These are phyloP conservation scores for Globisporangium yorkense DNA, from an alignment of 352 stramenopile genomes.

Conservation along the genomic window DNA sequence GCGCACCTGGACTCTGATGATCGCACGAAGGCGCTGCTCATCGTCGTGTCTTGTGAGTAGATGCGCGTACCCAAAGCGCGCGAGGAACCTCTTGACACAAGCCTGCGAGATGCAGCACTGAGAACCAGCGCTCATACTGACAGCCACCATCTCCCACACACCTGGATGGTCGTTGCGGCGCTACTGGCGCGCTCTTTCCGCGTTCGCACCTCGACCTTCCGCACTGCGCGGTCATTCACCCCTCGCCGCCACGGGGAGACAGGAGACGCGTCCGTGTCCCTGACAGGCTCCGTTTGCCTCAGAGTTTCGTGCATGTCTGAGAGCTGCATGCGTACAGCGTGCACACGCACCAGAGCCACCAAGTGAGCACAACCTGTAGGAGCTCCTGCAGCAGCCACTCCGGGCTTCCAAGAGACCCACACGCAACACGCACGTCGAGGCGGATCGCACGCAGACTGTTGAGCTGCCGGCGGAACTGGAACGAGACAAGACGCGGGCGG, in stretches of 20 bases:
- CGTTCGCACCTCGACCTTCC: constrained; percentile 35
- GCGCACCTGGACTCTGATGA: constrained; percentile 46
- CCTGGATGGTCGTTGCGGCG: constrained; percentile 44
- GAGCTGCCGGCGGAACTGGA: constrained; percentile 32
- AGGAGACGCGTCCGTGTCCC: not conserved
- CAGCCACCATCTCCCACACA: constrained; percentile 1
- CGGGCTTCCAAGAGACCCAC: not conserved
- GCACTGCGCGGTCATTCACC: constrained; percentile 30
- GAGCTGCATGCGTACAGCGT: constrained; percentile 23
- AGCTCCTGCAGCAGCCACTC: not conserved
- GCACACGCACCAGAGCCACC: too few species aligned
- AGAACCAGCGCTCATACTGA: not conserved
- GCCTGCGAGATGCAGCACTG: constrained; percentile 11
- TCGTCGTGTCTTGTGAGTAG: constrained; percentile 35
- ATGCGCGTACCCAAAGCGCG: constrained; percentile 31
- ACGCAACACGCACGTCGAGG: constrained; percentile 18
- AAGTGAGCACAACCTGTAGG: too few species aligned
- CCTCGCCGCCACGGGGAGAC: constrained; percentile 38
- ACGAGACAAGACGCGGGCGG: constrained; percentile 36
- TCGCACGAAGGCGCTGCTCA: constrained; percentile 29
- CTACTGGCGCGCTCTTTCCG: constrained; percentile 31
- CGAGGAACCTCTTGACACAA: constrained; percentile 46
- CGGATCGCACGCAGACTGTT: constrained; percentile 33
- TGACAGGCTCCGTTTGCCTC: constrained; percentile 2
- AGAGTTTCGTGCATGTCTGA: constrained; percentile 41